Conservation (phyloP, 2,329 filamentous ascomycete genomes). For the Elsinoe australis region DNA sequence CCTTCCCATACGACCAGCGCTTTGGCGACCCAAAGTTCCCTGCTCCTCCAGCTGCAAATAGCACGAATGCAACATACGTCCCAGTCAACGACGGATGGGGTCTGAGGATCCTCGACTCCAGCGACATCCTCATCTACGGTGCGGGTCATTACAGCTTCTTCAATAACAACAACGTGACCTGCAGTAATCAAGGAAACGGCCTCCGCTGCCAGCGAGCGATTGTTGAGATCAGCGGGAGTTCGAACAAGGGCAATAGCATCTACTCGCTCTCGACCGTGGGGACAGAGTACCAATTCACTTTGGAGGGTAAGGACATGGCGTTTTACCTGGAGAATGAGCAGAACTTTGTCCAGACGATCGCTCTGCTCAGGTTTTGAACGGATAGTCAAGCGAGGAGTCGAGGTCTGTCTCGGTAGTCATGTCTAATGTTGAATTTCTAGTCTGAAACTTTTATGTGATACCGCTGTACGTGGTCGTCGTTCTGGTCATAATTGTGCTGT, state of each 20-base stretch:
- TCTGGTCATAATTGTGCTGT: no score
- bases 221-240: conserved; percentile 38
- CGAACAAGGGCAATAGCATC: conserved; percentile 32
- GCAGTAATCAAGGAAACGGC: conserved; percentile 33
- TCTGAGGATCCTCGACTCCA: conserved; percentile 51
- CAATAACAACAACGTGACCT: conserved; percentile 50
- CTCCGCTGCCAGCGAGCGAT: conserved; percentile 45
- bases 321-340: conserved; percentile 42
- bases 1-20: conserved; percentile 9
- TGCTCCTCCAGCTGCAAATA: conserved; percentile 24
- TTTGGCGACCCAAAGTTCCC: conserved; percentile 26
- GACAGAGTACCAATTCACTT: conserved; percentile 39
- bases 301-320: conserved; percentile 39
- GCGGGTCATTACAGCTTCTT: conserved; percentile 63
- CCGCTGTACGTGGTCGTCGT: no score
- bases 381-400: not conserved
- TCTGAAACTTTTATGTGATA: not conserved
- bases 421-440: not conserved
- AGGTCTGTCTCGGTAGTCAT: not conserved
- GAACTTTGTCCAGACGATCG: conserved; percentile 39
- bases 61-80: conserved; percentile 56
- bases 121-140: conserved; percentile 53
- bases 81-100: conserved; percentile 59
- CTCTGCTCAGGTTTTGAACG: conserved; percentile 30
- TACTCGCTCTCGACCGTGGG: conserved; percentile 42